These are phyloP conservation scores for Litchi chinensis DNA, from an alignment of 345 rosid species.

Conservation along the genomic window DNA sequence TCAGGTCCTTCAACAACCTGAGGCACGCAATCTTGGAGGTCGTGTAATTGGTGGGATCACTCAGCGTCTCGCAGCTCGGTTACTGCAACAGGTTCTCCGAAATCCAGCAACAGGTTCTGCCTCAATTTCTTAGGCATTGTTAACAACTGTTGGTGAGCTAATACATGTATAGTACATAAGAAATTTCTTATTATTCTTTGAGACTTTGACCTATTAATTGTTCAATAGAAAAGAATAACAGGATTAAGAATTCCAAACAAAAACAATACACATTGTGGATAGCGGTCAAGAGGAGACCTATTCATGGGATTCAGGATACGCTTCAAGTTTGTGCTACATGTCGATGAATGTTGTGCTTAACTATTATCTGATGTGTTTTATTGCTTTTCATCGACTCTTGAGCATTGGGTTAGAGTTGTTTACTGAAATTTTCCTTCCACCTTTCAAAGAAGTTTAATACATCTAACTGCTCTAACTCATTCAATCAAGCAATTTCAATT, in stretches of 20 bases:
- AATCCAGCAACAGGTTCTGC: conserved; percentile 43
- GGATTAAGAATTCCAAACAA: not conserved
- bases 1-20: conserved; percentile 92
- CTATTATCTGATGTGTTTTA: not conserved
- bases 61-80: conserved; percentile 87
- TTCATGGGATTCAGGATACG: not conserved
- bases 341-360: not conserved
- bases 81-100: conserved; percentile 85
- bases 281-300: not conserved
- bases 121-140: conserved; percentile 35
- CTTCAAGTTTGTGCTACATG: not conserved
- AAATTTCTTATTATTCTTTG: conserved; percentile 17
- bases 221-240: not conserved
- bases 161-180: conserved; percentile 9
- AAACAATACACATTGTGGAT: not conserved
- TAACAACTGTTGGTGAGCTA: conserved; percentile 13
- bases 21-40: conserved; percentile 74
- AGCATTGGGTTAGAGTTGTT: not conserved
- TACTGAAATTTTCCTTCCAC: not conserved
- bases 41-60: conserved; percentile 79
- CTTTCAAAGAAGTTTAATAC: not conserved
- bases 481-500: not conserved
- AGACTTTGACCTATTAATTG: conserved; percentile 13
- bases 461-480: not conserved
- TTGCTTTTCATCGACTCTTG: not conserved